Conservation (phyloP, 2,329 filamentous ascomycete genomes). For the Cladosporium oxysporum region DNA sequence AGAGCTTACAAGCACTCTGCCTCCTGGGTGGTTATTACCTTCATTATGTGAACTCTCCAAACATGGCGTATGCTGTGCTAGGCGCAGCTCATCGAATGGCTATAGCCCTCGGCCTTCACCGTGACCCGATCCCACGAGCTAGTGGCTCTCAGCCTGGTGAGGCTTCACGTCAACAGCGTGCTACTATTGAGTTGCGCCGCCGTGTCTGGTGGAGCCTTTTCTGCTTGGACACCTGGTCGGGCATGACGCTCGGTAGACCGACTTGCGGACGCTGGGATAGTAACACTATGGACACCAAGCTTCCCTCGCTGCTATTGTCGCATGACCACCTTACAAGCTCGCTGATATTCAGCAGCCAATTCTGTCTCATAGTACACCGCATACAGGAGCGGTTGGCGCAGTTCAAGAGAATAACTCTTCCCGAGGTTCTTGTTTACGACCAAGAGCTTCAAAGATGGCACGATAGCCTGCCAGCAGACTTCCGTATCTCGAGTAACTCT, state of each 20-base stretch:
- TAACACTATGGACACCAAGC: not conserved
- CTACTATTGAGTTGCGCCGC: not conserved
- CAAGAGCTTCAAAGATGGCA: not conserved
- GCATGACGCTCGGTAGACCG: constrained; percentile 1
- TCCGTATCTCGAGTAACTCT: not conserved
- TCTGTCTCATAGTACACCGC: not conserved
- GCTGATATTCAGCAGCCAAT: not conserved
- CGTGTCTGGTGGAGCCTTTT: constrained; percentile 5
- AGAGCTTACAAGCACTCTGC: not conserved
- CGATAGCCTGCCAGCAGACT: not conserved
- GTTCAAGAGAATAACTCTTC: not conserved
- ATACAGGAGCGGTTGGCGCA: not conserved
- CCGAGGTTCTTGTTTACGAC: not conserved
- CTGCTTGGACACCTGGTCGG: constrained; percentile 1
- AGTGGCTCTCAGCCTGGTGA: not conserved
- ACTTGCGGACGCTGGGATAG: constrained; percentile 1
- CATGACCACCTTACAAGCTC: not conserved
- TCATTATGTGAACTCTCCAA: not conserved
- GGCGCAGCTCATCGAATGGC: not conserved
- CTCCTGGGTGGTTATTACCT: not conserved
- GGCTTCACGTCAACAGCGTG: not conserved
- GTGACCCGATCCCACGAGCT: not conserved
- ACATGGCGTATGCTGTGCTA: constrained; percentile 5
- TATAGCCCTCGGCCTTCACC: not conserved
- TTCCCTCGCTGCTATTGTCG: not conserved